Percentiles rank a stretch among this genome's conserved stretches.
These are phyloP conservation scores for Bipolaris gigantea DNA, from an alignment of 2,329 filamentous ascomycete species.

Conservation along the genomic window DNA sequence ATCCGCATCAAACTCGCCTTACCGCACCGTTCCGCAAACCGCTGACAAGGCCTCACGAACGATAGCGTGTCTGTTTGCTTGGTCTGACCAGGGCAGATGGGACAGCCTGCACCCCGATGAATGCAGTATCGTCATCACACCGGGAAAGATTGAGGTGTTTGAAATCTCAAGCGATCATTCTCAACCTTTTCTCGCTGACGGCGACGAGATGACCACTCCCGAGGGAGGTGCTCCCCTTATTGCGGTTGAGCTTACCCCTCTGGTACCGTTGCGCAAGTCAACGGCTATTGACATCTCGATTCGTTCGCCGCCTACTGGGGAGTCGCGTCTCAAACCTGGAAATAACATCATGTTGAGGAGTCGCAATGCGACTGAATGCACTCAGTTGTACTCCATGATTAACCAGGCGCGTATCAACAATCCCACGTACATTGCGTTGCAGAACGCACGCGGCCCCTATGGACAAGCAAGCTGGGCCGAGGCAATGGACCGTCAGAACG, in stretches of 20 bases:
- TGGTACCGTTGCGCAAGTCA: conserved; percentile 86
- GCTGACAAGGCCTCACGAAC: conserved; percentile 57
- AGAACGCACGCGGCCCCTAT: conserved; percentile 68
- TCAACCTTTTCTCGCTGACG: conserved; percentile 46
- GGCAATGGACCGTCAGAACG: conserved; percentile 56
- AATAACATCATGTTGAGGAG: conserved; percentile 92
- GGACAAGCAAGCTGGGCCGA: conserved; percentile 53
- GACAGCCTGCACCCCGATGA: conserved; percentile 63
- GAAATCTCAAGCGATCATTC: conserved; percentile 56
- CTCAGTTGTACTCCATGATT: conserved; percentile 79
- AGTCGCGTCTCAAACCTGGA: conserved; percentile 68
- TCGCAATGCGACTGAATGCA: conserved; percentile 73
- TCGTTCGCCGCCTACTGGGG: conserved; percentile 76
- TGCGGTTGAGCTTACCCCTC: conserved; percentile 83
- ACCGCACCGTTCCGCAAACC: conserved; percentile 56
- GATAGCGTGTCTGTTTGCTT: conserved; percentile 63
- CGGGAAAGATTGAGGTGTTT: conserved; percentile 66
- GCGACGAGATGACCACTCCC: conserved; percentile 44
- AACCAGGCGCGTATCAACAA: conserved; percentile 91
- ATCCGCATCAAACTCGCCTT: conserved; percentile 76
- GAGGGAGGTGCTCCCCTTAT: conserved; percentile 55
- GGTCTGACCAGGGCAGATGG: conserved; percentile 63
- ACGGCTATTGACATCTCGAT: conserved; percentile 94
- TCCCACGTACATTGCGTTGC: conserved; percentile 78
- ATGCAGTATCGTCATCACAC: conserved; percentile 64